A percentile compares a stretch with the other conserved stretches of the same genome.
Evolutionary conservation across 805 yeast genomes (phyloP).

Genomic region (Isabelozyma gotoi): DNA sequence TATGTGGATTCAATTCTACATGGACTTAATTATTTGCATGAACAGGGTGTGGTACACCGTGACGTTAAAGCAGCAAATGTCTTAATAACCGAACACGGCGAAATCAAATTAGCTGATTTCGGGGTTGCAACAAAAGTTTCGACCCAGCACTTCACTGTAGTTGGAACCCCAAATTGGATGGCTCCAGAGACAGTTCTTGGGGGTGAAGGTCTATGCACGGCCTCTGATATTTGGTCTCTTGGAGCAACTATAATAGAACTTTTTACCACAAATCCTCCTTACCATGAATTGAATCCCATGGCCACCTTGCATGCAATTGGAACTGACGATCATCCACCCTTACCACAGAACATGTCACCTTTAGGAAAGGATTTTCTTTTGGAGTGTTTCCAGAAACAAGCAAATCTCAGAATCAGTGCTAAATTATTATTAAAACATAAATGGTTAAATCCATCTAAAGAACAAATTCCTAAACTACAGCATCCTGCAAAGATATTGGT

Average conservation of each 20-base stretch:
- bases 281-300: constrained; percentile 71
- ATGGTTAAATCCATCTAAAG: constrained; percentile 48
- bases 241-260: constrained; percentile 95
- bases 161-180: constrained; percentile 98
- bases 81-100: constrained; percentile 60
- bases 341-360: constrained; percentile 53
- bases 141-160: constrained; percentile 43
- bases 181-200: constrained; percentile 92
- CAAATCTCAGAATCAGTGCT: constrained; percentile 58
- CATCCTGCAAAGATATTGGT: background rate
- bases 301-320: constrained; percentile 84
- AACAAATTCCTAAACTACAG: too few relatives aligned
- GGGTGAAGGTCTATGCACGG: constrained; percentile 77
- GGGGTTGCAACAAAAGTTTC: constrained; percentile 80
- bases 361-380: constrained; percentile 55
- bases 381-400: constrained; percentile 72
- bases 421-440: constrained; percentile 53
- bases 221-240: constrained; percentile 90
- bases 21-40: constrained; percentile 65
- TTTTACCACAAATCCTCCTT: constrained; percentile 85
- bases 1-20: constrained; percentile 55
- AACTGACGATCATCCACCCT: constrained; percentile 66
- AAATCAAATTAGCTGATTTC: constrained; percentile 88
- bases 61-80: constrained; percentile 95
- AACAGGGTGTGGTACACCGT: constrained; percentile 76